phyloP scores from a whole-genome alignment of 306 rosid species.

The Begonia masoniana region DNA sequence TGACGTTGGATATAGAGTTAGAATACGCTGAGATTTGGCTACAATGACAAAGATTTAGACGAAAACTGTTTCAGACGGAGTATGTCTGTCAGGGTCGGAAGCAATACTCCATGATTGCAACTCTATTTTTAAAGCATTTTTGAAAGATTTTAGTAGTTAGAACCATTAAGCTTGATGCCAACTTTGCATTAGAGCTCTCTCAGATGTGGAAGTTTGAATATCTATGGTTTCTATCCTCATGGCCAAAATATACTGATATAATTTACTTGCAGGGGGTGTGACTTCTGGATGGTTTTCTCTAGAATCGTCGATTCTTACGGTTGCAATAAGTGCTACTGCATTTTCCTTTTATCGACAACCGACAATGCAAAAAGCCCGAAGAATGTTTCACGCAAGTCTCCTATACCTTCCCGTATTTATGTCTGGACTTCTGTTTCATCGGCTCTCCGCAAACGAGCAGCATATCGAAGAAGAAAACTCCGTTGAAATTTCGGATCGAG shows the following conservation, averaged over 20 bases:
- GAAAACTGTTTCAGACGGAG: no score
- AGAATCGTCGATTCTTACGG: slow-evolving; percentile 72
- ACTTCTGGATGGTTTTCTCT: slow-evolving; percentile 84
- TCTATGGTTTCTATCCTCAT: neutral
- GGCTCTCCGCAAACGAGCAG: slow-evolving; percentile 34
- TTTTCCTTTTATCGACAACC: slow-evolving; percentile 71
- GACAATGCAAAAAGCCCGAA: slow-evolving; percentile 58
- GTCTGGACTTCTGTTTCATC: slow-evolving; percentile 83
- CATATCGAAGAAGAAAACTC: slow-evolving; percentile 18
- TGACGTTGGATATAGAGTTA: no score
- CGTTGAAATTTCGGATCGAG: slow-evolving; percentile 15
- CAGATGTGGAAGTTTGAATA: no score
- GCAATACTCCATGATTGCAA: no score
- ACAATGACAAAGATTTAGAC: no score
- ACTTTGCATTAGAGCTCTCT: no score
- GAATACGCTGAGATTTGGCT: no score
- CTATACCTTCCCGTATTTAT: slow-evolving; percentile 87
- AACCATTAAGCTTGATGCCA: no score
- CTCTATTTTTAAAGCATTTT: no score
- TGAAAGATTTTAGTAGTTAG: no score
- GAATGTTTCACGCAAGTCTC: slow-evolving; percentile 92
- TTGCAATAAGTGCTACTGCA: slow-evolving; percentile 68
- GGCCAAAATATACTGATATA: neutral
- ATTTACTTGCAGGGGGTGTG: slow-evolving; percentile 60
- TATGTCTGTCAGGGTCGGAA: no score